A percentile compares a stretch with the other conserved stretches of the same genome.
Conservation (phyloP, 2,329 filamentous ascomycete genomes). For the Emmonsiellopsis sp. region DNA sequence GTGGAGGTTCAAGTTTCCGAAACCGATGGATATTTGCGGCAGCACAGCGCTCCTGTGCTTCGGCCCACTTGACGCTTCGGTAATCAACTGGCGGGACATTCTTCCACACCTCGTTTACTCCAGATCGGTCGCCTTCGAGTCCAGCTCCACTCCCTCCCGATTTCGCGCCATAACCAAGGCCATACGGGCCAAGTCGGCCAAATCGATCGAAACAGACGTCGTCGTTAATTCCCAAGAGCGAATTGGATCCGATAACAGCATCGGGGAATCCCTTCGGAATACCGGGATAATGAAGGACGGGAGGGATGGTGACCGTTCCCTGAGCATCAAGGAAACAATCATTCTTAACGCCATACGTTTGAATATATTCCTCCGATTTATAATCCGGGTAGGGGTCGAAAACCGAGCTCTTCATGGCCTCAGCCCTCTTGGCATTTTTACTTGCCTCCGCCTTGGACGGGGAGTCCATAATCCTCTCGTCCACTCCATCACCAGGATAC, state of each 20-base stretch:
- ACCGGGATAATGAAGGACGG: slow-evolving; percentile 65
- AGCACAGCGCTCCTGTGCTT: slow-evolving; percentile 66
- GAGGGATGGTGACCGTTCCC: slow-evolving; percentile 57
- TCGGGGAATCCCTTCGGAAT: slow-evolving; percentile 78
- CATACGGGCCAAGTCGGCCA: slow-evolving; percentile 80
- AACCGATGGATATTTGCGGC: slow-evolving; percentile 64
- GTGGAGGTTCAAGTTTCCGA: slow-evolving; percentile 30
- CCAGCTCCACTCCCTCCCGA: slow-evolving; percentile 78
- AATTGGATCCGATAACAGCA: slow-evolving; percentile 77
- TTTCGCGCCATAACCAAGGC: slow-evolving; percentile 71
- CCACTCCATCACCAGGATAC: slow-evolving; percentile 56
- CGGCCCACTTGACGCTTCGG: slow-evolving; percentile 66
- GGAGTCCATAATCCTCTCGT: slow-evolving; percentile 42
- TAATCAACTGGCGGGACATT: slow-evolving; percentile 66
- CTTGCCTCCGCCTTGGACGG: slow-evolving; percentile 24
- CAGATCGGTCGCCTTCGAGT: slow-evolving; percentile 73
- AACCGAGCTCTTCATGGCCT: slow-evolving; percentile 23
- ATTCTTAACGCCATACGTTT: slow-evolving; percentile 50
- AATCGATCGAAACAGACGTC: slow-evolving; percentile 91
- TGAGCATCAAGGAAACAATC: slow-evolving; percentile 72
- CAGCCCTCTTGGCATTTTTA: slow-evolving; percentile 9
- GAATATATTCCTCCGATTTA: slow-evolving; percentile 46
- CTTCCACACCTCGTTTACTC: slow-evolving; percentile 70
- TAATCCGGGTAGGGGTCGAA: slow-evolving; percentile 65
- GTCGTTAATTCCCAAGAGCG: slow-evolving; percentile 66